Evolutionary conservation across 1,139 yeast genomes (phyloP).

Genomic region (Debaryomyces singareniensis): DNA sequence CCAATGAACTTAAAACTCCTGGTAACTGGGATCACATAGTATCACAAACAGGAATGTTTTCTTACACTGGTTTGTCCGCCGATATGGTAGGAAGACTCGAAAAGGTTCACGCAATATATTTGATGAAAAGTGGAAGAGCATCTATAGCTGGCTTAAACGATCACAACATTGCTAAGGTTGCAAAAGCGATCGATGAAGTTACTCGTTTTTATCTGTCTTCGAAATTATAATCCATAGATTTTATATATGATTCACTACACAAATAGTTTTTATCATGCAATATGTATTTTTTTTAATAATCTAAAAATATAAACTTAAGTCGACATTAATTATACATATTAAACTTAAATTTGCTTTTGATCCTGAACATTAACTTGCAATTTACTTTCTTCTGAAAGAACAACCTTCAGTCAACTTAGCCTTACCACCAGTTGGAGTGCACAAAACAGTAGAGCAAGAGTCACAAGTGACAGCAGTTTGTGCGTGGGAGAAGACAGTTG

Average conservation of each 20-base stretch:
- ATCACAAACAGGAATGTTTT: slow-evolving; percentile 93
- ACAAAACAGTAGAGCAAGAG: slow-evolving; percentile 89
- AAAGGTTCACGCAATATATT: slow-evolving; percentile 67
- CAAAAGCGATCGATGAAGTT: slow-evolving; percentile 76
- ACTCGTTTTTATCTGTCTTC: slow-evolving; percentile 27
- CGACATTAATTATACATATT: slow-evolving; percentile 3
- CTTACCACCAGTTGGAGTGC: slow-evolving; percentile 99
- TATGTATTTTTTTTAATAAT: background rate
- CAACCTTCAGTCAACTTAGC: slow-evolving; percentile 96
- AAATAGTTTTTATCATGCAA: background rate
- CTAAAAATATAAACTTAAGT: background rate
- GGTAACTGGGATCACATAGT: slow-evolving; percentile 94
- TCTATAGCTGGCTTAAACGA: slow-evolving; percentile 91
- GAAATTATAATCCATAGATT: background rate
- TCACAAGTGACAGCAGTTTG: slow-evolving; percentile 98
- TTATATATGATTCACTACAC: background rate
- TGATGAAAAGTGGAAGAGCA: slow-evolving; percentile 84
- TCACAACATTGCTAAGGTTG: slow-evolving; percentile 71
- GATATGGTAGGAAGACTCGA: slow-evolving; percentile 81
- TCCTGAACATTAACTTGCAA: slow-evolving; percentile 4
- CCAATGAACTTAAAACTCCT: slow-evolving; percentile 59
- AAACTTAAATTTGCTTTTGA: slow-evolving; percentile 4
- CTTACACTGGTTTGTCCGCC: slow-evolving; percentile 78
- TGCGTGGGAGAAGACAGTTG: slow-evolving; percentile 97
- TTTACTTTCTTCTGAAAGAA: slow-evolving; percentile 95